Conservation (phyloP, 2,329 filamentous ascomycete genomes). For the Daldinia sp. region DNA sequence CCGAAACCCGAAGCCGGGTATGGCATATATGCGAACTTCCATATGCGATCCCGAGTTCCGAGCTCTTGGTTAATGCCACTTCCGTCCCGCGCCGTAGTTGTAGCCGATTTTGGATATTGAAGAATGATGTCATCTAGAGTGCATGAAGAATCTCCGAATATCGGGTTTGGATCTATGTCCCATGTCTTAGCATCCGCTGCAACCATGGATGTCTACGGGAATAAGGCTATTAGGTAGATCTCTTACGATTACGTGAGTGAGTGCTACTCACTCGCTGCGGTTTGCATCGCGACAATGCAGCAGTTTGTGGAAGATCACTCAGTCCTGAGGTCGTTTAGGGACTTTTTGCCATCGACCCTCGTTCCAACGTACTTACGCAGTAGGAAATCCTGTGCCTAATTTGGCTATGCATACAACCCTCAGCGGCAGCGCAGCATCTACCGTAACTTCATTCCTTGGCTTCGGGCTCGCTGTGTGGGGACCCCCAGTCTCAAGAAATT, state of each 20-base stretch:
- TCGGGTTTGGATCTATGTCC: background rate
- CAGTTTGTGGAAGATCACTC: background rate
- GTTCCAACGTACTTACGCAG: constrained; percentile 4
- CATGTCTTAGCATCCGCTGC: background rate
- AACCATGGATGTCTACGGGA: background rate
- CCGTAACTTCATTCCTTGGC: background rate
- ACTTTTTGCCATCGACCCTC: constrained; percentile 4
- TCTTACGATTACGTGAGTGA: background rate
- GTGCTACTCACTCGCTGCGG: background rate
- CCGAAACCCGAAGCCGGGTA: constrained; percentile 23
- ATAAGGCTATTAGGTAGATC: background rate
- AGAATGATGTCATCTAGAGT: constrained; percentile 22
- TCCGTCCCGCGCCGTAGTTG: constrained; percentile 19
- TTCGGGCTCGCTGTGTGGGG: background rate
- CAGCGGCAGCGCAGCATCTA: background rate
- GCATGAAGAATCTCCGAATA: constrained; percentile 21
- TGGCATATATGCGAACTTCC: constrained; percentile 4
- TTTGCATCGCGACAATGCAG: constrained; percentile 2
- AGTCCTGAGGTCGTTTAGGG: background rate
- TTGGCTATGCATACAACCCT: background rate
- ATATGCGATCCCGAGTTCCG: constrained; percentile 7
- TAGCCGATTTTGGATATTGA: constrained; percentile 1
- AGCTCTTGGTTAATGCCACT: constrained; percentile 12
- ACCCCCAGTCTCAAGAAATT: background rate
- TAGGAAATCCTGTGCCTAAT: constrained; percentile 1